Conservation (phyloP, 1,284 basidiomycete genomes). For the Termitomyces sp. region DNA sequence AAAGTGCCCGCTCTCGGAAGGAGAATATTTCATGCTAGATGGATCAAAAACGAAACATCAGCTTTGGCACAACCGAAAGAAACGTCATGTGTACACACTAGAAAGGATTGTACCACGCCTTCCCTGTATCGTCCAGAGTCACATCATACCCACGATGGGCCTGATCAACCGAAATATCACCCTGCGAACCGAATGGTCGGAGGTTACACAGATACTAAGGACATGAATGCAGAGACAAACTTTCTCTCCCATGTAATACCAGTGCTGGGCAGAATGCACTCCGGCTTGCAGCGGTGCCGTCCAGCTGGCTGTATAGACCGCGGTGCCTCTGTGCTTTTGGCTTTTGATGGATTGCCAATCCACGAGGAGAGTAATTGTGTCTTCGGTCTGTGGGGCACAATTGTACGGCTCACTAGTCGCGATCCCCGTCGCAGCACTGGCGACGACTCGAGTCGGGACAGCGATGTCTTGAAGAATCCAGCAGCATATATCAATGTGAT, state of each 20-base stretch:
- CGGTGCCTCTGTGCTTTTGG: conserved; percentile 68
- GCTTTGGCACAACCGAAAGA: conserved; percentile 1
- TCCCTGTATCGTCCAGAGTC: conserved; percentile 78
- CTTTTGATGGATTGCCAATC: conserved; percentile 84
- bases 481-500: conserved; percentile 88
- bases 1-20: conserved; percentile 86
- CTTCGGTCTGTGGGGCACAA: conserved; percentile 82
- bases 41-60: conserved; percentile 2
- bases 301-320: conserved; percentile 90
- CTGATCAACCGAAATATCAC: conserved; percentile 89
- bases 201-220: not conserved
- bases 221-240: conserved; percentile 29
- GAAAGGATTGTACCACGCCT: conserved; percentile 85
- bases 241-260: conserved; percentile 93
- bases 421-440: conserved; percentile 84
- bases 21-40: conserved; percentile 86
- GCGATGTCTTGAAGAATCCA: conserved; percentile 87
- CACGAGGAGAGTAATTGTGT: conserved; percentile 91
- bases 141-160: conserved; percentile 90
- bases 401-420: conserved; percentile 83
- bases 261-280: conserved; percentile 84
- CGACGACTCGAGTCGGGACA: conserved; percentile 78
- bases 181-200: conserved; percentile 36
- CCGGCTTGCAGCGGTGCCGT: conserved; percentile 76
- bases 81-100: conserved; percentile 51